Base-by-base conservation (phyloP, 768 basidiomycete genomes). In the Tricholoma hemisulphureum region DNA sequence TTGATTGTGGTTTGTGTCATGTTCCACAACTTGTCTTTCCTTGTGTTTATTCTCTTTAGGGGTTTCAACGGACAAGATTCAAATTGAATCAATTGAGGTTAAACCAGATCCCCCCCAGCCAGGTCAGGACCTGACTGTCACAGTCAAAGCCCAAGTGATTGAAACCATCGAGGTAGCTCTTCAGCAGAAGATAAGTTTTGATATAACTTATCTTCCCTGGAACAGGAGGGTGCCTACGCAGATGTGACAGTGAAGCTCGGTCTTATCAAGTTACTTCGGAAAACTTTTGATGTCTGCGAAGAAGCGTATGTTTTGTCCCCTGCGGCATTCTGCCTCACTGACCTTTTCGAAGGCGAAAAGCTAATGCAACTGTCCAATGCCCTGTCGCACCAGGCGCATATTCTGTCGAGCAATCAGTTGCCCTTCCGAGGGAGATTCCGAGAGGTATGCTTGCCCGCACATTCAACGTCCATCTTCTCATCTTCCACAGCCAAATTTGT, bases 201-300 rank as follows among this genome's bases (percentile, higher is more conserved):
- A 20, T 34, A 18, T 23, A 53, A 29, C 14, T 51, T 11, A 51
- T 43, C 21, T 31, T 52, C 24, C 28, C 6, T 4, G 6, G 48
- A 29, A 8, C 61, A 98, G 95, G 88, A 95, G 4, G 97, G 97
- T 5, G 91, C 96, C 35, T 91, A 84, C 65, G 96, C 89, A 7
- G 86, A 95, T 63, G 94, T 99, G 4, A 73, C 75, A 1, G 96
- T 99, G 56, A 98, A 98, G 72, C 79, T 98, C n/a, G 97, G 97
- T 23, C 75, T 93, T 26, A 83, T 99, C 68, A 97, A 93, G 76
- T 70, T 98, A n/a, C 75, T 98, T 29, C 72, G 78, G 45, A 97
- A 92, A 76, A 67, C 63, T 16, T 96, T 98, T 63, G 93, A 98
- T 62, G 73, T 98, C 29, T 98, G 96, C 69, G 81, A 95, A 58